Evolutionary conservation across 2,329 filamentous ascomycete genomes (phyloP).

Genomic region (Lachnum nothofagi): DNA sequence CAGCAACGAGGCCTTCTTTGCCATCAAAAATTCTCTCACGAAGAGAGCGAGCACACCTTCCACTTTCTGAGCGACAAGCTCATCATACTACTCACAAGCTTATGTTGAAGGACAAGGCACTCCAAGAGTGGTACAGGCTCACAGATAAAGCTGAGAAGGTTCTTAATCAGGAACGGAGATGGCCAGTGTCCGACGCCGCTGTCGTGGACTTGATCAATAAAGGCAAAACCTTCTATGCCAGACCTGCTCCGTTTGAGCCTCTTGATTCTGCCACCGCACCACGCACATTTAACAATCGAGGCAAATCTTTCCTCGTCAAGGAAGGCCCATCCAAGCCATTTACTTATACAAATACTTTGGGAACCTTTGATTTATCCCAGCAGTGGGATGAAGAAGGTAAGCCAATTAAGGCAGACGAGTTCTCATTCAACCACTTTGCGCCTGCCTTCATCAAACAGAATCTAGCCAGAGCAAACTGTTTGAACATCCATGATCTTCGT

Average conservation of each 20-base stretch:
- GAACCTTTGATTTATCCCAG: not conserved
- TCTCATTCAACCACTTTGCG: conserved; percentile 8
- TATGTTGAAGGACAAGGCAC: not conserved
- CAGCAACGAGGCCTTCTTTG: not conserved
- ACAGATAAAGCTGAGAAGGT: not conserved
- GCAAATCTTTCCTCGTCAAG: not conserved
- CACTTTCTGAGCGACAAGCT: not conserved
- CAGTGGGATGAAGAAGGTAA: conserved; percentile 3
- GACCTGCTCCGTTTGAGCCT: not conserved
- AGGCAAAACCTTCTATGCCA: conserved; percentile 1
- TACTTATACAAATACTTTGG: not conserved
- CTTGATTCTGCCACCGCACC: not conserved
- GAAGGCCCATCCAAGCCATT: not conserved
- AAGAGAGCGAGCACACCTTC: not conserved
- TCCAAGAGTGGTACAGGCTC: not conserved
- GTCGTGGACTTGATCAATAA: not conserved
- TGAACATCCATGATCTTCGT: not conserved
- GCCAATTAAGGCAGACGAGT: conserved; percentile 9
- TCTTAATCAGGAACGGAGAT: not conserved
- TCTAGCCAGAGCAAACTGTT: not conserved
- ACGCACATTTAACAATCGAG: not conserved
- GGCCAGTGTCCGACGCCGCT: not conserved
- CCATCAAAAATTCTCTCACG: not conserved
- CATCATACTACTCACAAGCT: not conserved
- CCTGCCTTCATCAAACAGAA: conserved; percentile 4